Evolutionary conservation across 495 filamentous ascomycete species (phyloP), one percentile per base, ranked within the genome.

Genomic region (Aspergillus taichungensis): DNA sequence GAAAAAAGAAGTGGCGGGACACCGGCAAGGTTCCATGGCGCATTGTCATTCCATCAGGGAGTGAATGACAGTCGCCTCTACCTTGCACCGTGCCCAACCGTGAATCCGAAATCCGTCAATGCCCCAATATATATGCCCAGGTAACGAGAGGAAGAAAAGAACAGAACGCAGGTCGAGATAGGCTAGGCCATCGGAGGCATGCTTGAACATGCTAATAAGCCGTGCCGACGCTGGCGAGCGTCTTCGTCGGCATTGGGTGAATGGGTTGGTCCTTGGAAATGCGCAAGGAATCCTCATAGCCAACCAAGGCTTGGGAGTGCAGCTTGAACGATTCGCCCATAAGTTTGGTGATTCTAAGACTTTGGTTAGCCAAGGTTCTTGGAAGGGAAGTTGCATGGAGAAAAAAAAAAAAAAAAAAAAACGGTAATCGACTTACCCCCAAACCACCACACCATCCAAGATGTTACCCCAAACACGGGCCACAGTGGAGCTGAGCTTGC

Each of bases 261-360:
- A 73, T 67, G 30, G 67, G 68, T 50, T 72, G 68, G 42, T 72
- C 68, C 55, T 72, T 72, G 40, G 55, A 55, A 39, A 70, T 63
- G 40, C 67, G 66, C 34, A 73, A 49, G 36, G 76, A 87, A 59
- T 95, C 94, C 55, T 94, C 89, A 62, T 95, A 95, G 62, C 92
- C 88, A 36, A 87, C 77, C 13, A 98, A 79, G 41, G 92, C 89
- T 66, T 97, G 88, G 11, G 92, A 85, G 67, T 96, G 90, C 46
- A 95, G 83, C 59, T 92, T 89, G 80, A 97, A 98, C 38, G 92
- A 89, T 63, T 97, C 94, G 61, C 92, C 92, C 85, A 98, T 94
- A 30, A 97, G 76, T 62, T 92, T 87, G 54, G 91, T 96, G 61
- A 98, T 95, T 49, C 92, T 98, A 48, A 35, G 52, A 7, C 57